Evolutionary conservation across 2,329 filamentous ascomycete genomes (phyloP), one percentile per base, ranked within the genome.

Genomic region (Ambrosiella xylebori): DNA sequence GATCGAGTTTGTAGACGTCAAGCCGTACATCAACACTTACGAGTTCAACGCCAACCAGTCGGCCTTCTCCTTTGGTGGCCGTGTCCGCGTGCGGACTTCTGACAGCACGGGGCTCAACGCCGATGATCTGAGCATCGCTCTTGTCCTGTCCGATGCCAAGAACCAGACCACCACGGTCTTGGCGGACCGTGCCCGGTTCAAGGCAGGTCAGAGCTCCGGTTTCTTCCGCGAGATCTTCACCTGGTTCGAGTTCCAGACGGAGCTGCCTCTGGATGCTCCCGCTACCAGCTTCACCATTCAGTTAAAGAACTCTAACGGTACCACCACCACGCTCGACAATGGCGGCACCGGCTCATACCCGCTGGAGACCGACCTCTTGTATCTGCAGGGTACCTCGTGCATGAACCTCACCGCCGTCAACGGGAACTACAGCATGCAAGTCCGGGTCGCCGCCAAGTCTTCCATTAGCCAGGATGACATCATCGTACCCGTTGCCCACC

Each of bases 261-360:
- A 60, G 4, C 44, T 70, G 11, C 59, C 64, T 38, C 58, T 56
- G n/a, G 61, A 61, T 0, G 67, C 67, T 38, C 36, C 57, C 2
- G 65, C 70, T 60, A 65, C 63, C 61, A 66, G 63, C 51, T 69
- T 70, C 58, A 57, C 64, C 59, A 64, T 70, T 9, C 62, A 66
- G 41, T 41, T 67, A 39, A 63, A 59, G 8, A 64, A 61, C 4
- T 61, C 63, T 0, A 65, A 59, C 7, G 65, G 65, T 15, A 62
- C 61, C 7, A 64, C 59, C 2, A 64, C 59, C 2, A 27, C 2
- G 1, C 61, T 63, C 3, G 63, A 62, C 12, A 63, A 63, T 27
- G 66, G 69, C 57, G 62, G 61, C n/a, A 65, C 65, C 13, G 45
- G 58, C 17, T 65, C 66, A 0, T 70, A 67, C 57, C 65, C 65